Percentiles rank a stretch among this genome's conserved stretches.
phyloP scores from a whole-genome alignment of 2,329 filamentous ascomycete species.

The Claviceps pusilla region DNA sequence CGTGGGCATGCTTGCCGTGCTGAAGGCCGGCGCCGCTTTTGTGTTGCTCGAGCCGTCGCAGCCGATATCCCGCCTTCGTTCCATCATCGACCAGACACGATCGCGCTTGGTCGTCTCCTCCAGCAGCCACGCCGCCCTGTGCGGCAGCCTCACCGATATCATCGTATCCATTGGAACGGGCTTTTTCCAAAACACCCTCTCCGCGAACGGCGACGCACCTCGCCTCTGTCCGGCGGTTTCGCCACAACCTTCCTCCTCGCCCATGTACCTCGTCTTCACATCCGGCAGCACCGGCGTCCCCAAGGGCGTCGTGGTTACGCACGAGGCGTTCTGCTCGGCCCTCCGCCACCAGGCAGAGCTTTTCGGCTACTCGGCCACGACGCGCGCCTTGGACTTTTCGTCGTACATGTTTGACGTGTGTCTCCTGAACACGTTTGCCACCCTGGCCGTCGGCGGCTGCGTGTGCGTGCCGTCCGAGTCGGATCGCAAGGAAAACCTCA shows the following conservation, averaged over 20 bases:
- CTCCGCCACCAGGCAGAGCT: slow-evolving; percentile 16
- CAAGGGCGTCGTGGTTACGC: not conserved
- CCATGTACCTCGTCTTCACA: not conserved
- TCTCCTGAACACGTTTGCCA: slow-evolving; percentile 1
- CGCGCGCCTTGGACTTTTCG: slow-evolving; percentile 18
- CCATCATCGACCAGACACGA: slow-evolving; percentile 25
- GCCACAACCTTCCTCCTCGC: not conserved
- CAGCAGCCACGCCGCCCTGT: not conserved
- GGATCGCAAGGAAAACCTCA: not conserved
- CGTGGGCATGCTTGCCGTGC: slow-evolving; percentile 29
- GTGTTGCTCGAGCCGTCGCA: slow-evolving; percentile 32
- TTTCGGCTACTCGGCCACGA: slow-evolving; percentile 9
- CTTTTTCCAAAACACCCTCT: not conserved
- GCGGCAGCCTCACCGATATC: not conserved
- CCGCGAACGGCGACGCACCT: not conserved
- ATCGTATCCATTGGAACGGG: not conserved
- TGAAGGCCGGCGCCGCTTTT: slow-evolving; percentile 34
- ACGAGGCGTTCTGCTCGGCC: not conserved
- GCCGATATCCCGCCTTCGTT: slow-evolving; percentile 28
- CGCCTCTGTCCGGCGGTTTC: not conserved
- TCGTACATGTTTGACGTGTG: slow-evolving; percentile 5
- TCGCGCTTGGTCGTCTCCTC: not conserved
- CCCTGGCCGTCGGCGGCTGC: slow-evolving; percentile 3
- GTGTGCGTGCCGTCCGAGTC: slow-evolving; percentile 6
- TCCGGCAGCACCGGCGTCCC: not conserved